phyloP scores from a whole-genome alignment of 2,329 filamentous ascomycete genomes.

The Monosporascus cannonballus region DNA sequence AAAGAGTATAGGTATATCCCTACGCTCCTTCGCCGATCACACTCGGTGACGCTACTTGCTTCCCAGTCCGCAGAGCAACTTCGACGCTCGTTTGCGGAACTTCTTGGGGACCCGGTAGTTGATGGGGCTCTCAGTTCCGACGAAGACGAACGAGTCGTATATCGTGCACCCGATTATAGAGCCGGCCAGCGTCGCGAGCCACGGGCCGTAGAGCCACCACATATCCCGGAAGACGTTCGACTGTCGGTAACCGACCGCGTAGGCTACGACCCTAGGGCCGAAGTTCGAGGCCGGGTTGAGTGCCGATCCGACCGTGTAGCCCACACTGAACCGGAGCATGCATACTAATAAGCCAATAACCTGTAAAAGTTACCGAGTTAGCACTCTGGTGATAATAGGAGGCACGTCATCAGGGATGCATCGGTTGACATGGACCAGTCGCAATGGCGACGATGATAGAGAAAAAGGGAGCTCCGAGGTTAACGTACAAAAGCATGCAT shows the following conservation, averaged over 20 bases:
- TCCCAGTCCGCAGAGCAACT: not conserved
- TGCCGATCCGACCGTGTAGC: slow-evolving; percentile 29
- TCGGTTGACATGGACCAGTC: too few species aligned
- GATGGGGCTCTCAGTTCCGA: slow-evolving; percentile 19
- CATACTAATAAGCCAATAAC: slow-evolving; percentile 28
- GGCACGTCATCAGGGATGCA: too few species aligned
- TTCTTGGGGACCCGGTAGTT: slow-evolving; percentile 15
- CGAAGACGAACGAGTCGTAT: slow-evolving; percentile 26
- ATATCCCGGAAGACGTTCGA: slow-evolving; percentile 20
- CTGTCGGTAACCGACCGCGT: slow-evolving; percentile 23
- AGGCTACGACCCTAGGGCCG: slow-evolving; percentile 26
- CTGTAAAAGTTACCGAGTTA: not conserved
- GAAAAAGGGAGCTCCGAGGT: not conserved
- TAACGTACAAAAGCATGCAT: slow-evolving; percentile 27
- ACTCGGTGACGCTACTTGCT: not conserved
- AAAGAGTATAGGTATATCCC: too few species aligned
- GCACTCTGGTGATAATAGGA: not conserved
- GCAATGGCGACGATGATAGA: not conserved
- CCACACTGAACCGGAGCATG: slow-evolving; percentile 28
- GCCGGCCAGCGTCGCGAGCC: slow-evolving; percentile 19
- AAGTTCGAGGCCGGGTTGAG: slow-evolving; percentile 31
- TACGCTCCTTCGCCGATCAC: not conserved
- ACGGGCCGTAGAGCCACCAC: slow-evolving; percentile 28
- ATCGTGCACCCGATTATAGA: slow-evolving; percentile 21
- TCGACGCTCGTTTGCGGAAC: not conserved